Evolutionary conservation across 768 basidiomycete species (phyloP).

Genomic region (Piloderma croceum): DNA sequence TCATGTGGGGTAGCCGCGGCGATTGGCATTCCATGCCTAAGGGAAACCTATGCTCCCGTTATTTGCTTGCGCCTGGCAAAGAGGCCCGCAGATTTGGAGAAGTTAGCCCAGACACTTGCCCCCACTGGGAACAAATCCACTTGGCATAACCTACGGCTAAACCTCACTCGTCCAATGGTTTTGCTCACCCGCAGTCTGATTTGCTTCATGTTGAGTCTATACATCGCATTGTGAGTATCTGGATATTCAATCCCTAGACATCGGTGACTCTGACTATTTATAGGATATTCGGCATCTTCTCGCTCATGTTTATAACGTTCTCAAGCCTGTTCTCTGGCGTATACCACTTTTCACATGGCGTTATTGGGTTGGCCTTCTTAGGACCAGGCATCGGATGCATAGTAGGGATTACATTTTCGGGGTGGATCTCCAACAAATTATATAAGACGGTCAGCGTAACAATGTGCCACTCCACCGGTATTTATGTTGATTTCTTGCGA

Average conservation of each 20-base stretch:
- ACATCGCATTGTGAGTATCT: slow-evolving; percentile 54
- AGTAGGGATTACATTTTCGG: slow-evolving; percentile 28
- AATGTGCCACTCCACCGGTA: not conserved
- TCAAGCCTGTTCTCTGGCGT: slow-evolving; percentile 43
- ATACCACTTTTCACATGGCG: slow-evolving; percentile 41
- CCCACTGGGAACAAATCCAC: slow-evolving; percentile 22
- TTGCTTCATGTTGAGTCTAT: slow-evolving; percentile 60
- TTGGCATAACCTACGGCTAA: slow-evolving; percentile 45
- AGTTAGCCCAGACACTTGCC: slow-evolving; percentile 21
- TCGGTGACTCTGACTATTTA: too few relatives aligned
- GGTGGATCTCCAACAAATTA: slow-evolving; percentile 27
- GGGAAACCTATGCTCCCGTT: slow-evolving; percentile 58
- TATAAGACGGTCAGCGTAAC: slow-evolving; percentile 26
- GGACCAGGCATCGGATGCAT: slow-evolving; percentile 37
- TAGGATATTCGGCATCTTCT: too few relatives aligned
- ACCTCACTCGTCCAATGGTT: slow-evolving; percentile 49
- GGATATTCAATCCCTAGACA: too few relatives aligned
- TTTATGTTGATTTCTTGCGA: slow-evolving; percentile 2
- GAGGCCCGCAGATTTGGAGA: slow-evolving; percentile 30
- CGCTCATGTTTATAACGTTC: slow-evolving; percentile 51
- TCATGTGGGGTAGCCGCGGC: slow-evolving; percentile 31
- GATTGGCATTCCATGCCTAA: slow-evolving; percentile 41
- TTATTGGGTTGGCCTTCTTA: slow-evolving; percentile 47
- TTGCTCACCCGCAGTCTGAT: slow-evolving; percentile 52
- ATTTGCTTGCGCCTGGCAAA: slow-evolving; percentile 35